A percentile compares a stretch with the other conserved stretches of the same genome.
These are phyloP conservation scores for Colletotrichum sp. DNA, from an alignment of 2,329 filamentous ascomycete species.

Conservation along the genomic window DNA sequence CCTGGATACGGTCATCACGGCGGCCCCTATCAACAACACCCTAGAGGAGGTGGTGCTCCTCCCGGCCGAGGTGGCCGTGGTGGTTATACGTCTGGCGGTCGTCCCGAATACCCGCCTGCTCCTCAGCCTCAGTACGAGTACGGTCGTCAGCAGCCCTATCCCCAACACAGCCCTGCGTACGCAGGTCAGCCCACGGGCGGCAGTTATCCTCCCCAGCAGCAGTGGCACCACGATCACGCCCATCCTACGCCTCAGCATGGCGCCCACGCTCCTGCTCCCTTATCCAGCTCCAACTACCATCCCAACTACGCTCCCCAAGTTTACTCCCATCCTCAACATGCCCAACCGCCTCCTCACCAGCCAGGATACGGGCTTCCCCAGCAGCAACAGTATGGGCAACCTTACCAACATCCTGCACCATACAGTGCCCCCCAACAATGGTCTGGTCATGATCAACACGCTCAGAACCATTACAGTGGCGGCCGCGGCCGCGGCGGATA, in stretches of 20 bases:
- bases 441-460: slow-evolving; percentile 36
- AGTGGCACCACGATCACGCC: slow-evolving; percentile 45
- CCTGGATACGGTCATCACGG: slow-evolving; percentile 44
- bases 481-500: slow-evolving; percentile 48
- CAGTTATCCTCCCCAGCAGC: slow-evolving; percentile 43
- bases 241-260: slow-evolving; percentile 35
- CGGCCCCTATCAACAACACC: slow-evolving; percentile 40
- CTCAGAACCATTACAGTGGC: slow-evolving; percentile 39
- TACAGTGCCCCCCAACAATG: slow-evolving; percentile 35
- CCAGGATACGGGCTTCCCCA: slow-evolving; percentile 47
- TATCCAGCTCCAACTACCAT: slow-evolving; percentile 61
- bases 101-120: slow-evolving; percentile 44
- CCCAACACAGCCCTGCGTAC: slow-evolving; percentile 30
- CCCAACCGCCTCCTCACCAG: slow-evolving; percentile 36
- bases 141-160: slow-evolving; percentile 35
- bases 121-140: slow-evolving; percentile 49
- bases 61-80: slow-evolving; percentile 43
- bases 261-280: slow-evolving; percentile 50
- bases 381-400: slow-evolving; percentile 38
- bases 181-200: slow-evolving; percentile 35
- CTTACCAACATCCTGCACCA: slow-evolving; percentile 40
- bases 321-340: slow-evolving; percentile 47
- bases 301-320: slow-evolving; percentile 63
- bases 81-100: slow-evolving; percentile 40
- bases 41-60: slow-evolving; percentile 36